phyloP scores from a whole-genome alignment of 768 basidiomycete genomes.

The Pleurotus djamor region DNA sequence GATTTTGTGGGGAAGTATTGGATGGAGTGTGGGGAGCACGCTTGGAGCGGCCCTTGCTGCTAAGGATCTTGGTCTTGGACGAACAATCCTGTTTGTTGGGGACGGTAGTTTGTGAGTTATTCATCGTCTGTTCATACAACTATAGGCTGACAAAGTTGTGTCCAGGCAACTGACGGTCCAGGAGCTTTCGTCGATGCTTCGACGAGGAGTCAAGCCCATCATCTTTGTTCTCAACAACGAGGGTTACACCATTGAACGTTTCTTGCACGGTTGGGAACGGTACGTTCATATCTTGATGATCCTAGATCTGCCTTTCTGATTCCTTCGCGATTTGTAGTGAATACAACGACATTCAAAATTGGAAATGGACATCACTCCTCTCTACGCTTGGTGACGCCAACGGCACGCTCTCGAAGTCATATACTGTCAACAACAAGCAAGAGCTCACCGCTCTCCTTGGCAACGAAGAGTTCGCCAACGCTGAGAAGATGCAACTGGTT shows the following conservation, averaged over 20 bases:
- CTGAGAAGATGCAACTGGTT: slow-evolving; percentile 73
- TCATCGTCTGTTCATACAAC: slow-evolving; percentile 4
- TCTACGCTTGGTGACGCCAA: slow-evolving; percentile 54
- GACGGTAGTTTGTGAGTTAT: slow-evolving; percentile 72
- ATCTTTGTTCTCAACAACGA: slow-evolving; percentile 81
- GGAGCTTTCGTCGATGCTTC: slow-evolving; percentile 84
- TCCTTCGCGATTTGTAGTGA: slow-evolving; percentile 35
- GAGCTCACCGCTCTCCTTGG: slow-evolving; percentile 71
- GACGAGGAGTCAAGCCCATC: slow-evolving; percentile 71
- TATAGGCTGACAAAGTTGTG: neutral
- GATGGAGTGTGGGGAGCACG: slow-evolving; percentile 77
- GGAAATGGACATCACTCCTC: slow-evolving; percentile 73
- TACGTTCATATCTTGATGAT: slow-evolving; percentile 13
- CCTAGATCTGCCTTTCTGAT: neutral
- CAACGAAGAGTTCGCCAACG: slow-evolving; percentile 55
- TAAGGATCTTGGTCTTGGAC: slow-evolving; percentile 52
- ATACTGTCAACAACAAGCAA: slow-evolving; percentile 62
- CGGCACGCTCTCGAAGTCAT: slow-evolving; percentile 51
- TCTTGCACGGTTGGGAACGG: slow-evolving; percentile 64
- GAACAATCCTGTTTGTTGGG: slow-evolving; percentile 84
- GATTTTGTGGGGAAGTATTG: slow-evolving; percentile 91
- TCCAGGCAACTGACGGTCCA: slow-evolving; percentile 77
- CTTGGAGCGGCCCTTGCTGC: slow-evolving; percentile 85
- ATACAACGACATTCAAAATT: slow-evolving; percentile 86
- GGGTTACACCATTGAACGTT: slow-evolving; percentile 88